Evolutionary conservation across 768 basidiomycete species (phyloP).

Genomic region (Exsudoporus frostii): DNA sequence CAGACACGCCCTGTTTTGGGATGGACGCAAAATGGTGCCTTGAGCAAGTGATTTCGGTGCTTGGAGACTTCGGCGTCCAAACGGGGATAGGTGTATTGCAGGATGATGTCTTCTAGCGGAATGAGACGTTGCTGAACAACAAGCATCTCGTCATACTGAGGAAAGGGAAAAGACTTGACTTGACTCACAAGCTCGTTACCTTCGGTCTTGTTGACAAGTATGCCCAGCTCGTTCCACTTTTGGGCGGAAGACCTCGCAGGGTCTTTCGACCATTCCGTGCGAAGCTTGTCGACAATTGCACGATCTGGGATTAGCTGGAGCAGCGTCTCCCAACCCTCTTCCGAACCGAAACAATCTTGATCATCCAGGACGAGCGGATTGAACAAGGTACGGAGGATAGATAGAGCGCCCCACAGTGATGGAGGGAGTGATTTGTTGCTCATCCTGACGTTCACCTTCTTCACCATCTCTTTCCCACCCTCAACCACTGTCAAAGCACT

Average conservation of each 20-base stretch:
- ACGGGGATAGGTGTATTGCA: constrained; percentile 94
- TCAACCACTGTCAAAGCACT: constrained; percentile 81
- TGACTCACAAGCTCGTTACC: constrained; percentile 29
- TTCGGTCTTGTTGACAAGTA: constrained; percentile 30
- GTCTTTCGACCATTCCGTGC: constrained; percentile 55
- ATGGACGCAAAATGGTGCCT: constrained; percentile 96
- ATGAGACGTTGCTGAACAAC: constrained; percentile 23
- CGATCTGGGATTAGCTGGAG: constrained; percentile 72
- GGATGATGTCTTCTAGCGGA: constrained; percentile 83
- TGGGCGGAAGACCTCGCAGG: constrained; percentile 54
- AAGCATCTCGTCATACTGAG: background rate
- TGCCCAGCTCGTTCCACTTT: constrained; percentile 73
- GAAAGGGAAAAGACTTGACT: background rate
- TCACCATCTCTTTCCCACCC: constrained; percentile 75
- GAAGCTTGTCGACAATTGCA: constrained; percentile 45
- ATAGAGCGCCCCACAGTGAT: constrained; percentile 54
- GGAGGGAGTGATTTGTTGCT: constrained; percentile 59
- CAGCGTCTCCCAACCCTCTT: constrained; percentile 72
- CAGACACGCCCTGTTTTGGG: constrained; percentile 95
- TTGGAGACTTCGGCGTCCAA: constrained; percentile 97
- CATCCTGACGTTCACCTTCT: constrained; percentile 73
- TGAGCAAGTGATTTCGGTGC: constrained; percentile 95
- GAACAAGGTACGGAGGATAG: constrained; percentile 57
- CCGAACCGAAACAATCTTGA: constrained; percentile 76
- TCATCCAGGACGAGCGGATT: constrained; percentile 66